A percentile compares a stretch with the other conserved stretches of the same genome.
phyloP scores from a whole-genome alignment of 2,329 filamentous ascomycete species.

The Neospermospora avenae region DNA sequence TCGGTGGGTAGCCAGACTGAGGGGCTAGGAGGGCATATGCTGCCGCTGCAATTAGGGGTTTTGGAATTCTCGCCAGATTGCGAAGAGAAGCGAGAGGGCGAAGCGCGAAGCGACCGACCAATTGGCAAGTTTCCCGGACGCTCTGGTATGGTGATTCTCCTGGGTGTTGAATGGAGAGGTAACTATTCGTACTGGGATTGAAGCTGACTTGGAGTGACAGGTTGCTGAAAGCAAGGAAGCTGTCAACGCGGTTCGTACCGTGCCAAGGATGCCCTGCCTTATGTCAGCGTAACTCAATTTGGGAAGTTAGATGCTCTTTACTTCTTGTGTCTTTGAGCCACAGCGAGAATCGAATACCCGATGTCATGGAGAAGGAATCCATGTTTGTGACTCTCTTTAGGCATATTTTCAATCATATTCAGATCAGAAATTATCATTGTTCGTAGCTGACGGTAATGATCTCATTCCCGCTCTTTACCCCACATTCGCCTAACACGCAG shows the following conservation, averaged over 20 bases:
- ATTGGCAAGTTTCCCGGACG: background rate
- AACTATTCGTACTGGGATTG: background rate
- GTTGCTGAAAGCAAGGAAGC: background rate
- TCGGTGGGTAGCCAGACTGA: slow-evolving; percentile 33
- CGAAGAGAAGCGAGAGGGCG: background rate
- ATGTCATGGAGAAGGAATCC: background rate
- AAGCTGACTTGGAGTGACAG: background rate
- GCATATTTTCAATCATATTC: background rate
- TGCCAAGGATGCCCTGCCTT: background rate
- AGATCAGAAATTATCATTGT: background rate
- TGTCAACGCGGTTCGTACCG: background rate
- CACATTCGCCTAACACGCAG: background rate
- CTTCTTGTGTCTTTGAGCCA: background rate
- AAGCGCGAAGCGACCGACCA: background rate
- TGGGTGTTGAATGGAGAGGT: background rate
- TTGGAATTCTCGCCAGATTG: background rate
- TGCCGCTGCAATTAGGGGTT: slow-evolving; percentile 33
- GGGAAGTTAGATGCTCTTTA: background rate
- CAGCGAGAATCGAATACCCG: background rate
- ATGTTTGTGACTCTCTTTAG: background rate
- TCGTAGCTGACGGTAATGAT: background rate
- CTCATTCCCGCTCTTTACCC: background rate
- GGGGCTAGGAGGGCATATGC: slow-evolving; percentile 34
- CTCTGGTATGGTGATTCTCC: background rate
- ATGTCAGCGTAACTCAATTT: background rate